Percentiles rank a stretch among this genome's conserved stretches.
phyloP scores from a whole-genome alignment of 768 basidiomycete genomes.

The Lanmaoa rubissima region DNA sequence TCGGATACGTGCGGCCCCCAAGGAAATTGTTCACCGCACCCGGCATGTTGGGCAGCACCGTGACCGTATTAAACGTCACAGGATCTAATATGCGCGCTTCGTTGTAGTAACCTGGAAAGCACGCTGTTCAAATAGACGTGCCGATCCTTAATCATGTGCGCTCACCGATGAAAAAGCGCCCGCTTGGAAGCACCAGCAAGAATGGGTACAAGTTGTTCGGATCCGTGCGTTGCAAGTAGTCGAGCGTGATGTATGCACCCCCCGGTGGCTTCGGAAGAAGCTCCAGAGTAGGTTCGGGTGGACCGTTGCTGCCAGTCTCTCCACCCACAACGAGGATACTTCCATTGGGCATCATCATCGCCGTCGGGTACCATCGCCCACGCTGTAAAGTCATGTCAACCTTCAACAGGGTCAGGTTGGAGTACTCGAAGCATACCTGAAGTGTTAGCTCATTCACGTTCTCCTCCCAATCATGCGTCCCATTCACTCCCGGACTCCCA shows the following conservation, averaged over 20 bases:
- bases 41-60: constrained; percentile 67
- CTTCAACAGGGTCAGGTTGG: neutral
- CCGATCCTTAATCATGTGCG: neutral
- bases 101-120: constrained; percentile 64
- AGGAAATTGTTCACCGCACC: constrained; percentile 69
- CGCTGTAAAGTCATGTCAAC: constrained; percentile 34
- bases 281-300: constrained; percentile 67
- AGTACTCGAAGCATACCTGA: constrained; percentile 46
- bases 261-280: constrained; percentile 66
- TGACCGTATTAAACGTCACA: constrained; percentile 58
- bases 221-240: constrained; percentile 69
- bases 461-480: constrained; percentile 81
- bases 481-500: constrained; percentile 64
- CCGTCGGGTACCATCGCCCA: constrained; percentile 72
- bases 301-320: constrained; percentile 66
- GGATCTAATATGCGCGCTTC: constrained; percentile 77
- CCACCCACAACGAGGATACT: constrained; percentile 74
- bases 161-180: constrained; percentile 68
- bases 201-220: constrained; percentile 83
- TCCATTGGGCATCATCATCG: constrained; percentile 70
- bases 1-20: constrained; percentile 76
- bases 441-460: constrained; percentile 53
- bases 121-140: neutral
- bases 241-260: constrained; percentile 63
- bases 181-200: constrained; percentile 67